Base-by-base conservation (phyloP, 345 rosid species). In the Garcia nutans region DNA sequence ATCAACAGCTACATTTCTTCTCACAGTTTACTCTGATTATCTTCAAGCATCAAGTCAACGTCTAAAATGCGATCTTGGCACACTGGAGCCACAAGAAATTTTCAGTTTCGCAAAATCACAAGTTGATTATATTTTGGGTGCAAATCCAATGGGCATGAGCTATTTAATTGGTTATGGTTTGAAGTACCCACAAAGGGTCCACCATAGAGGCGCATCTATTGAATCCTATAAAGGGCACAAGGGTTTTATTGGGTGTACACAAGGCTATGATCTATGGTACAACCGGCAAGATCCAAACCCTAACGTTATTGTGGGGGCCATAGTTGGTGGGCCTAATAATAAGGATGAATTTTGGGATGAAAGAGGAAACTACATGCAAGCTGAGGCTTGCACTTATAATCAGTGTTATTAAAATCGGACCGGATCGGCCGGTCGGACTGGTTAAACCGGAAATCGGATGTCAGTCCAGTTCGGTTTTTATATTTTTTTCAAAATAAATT, bases 191-290 rank as follows among this genome's bases (percentile, higher is more conserved):
- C 73, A 20, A 44, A 88, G 80, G 78, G 96, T 93, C 70, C 99
- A 96, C 90, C 99, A 96, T 71, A 75, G 99, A 71, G 99, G 98
- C 1, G 97, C 98, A 54, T 96, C 98, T 0, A 86, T 90, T 6
- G 86, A 88, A 68, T 91, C 99, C 0, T 89, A 86, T 41, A 89
- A 88, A 63, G 92, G 82, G 75, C 75, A 85, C 44, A 89, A 86
- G 72, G 99, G 87, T 76, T 96, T 96, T 82, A 91, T 95, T 17
- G 98, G 99, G 86, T 93, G 99, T 84, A 95, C 92, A 5, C 96
- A 95, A 78, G 98, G 99, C 22, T 93, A 89, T 74, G 84, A 95
- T 65, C 76, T 77, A 55, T 86, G 88, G 89, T 90, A 74, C 71
- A 68, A 42, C 0, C 74, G 79, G 42, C 60, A 41, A 7, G 74